Conservation (phyloP, 768 basidiomycete genomes). For the Wakefieldia striispora region DNA sequence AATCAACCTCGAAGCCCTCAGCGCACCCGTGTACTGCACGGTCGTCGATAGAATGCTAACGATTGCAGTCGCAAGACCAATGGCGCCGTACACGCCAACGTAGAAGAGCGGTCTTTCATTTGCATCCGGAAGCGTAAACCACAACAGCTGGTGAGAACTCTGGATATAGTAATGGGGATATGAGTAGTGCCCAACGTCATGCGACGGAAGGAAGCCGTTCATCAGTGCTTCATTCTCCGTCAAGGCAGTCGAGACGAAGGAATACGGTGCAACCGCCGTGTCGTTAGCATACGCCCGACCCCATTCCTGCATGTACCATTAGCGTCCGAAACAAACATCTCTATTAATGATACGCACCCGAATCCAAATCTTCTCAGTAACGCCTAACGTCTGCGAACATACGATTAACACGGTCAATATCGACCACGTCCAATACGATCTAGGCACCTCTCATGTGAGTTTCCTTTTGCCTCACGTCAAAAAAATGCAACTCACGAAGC, state of each 20-base stretch:
- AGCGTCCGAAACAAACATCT: background rate
- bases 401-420: slow-evolving; percentile 21
- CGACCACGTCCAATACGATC: slow-evolving; percentile 33
- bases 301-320: slow-evolving; percentile 24
- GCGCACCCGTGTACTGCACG: slow-evolving; percentile 57
- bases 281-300: slow-evolving; percentile 22
- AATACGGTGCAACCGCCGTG: slow-evolving; percentile 7
- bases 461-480: background rate
- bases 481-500: slow-evolving; percentile 48
- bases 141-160: slow-evolving; percentile 1
- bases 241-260: slow-evolving; percentile 20
- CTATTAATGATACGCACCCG: slow-evolving; percentile 12
- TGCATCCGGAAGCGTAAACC: slow-evolving; percentile 44
- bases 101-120: slow-evolving; percentile 68
- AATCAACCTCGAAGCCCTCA: slow-evolving; percentile 35
- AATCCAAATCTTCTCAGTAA: slow-evolving; percentile 32
- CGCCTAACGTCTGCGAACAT: slow-evolving; percentile 25
- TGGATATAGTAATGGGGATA: slow-evolving; percentile 19
- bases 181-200: slow-evolving; percentile 14
- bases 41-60: slow-evolving; percentile 44
- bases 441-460: background rate
- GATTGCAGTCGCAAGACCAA: slow-evolving; percentile 51
- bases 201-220: slow-evolving; percentile 20
- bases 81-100: slow-evolving; percentile 61
- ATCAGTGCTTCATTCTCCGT: slow-evolving; percentile 31